Percentiles rank a stretch among this genome's conserved stretches.
Evolutionary conservation across 257 asterid species (phyloP).

Genomic region (Prunella vulgaris): DNA sequence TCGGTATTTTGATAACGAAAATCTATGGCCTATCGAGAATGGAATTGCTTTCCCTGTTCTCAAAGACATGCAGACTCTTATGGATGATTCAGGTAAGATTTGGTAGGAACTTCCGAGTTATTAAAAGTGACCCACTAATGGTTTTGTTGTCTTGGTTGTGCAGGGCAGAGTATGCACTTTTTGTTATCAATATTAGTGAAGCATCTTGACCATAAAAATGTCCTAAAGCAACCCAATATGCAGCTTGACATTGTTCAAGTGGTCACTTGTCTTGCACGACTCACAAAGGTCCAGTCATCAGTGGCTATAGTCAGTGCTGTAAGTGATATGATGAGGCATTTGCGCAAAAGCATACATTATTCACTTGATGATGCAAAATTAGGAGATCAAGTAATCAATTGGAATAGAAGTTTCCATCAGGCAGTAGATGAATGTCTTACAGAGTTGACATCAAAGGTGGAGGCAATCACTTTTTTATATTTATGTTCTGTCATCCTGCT

Average conservation of each 20-base stretch:
- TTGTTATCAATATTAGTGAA: constrained; percentile 80
- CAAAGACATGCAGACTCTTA: constrained; percentile 80
- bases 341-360: constrained; percentile 84
- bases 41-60: constrained; percentile 90
- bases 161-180: constrained; percentile 86
- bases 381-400: constrained; percentile 63
- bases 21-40: constrained; percentile 59
- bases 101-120: background rate
- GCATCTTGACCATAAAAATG: constrained; percentile 92
- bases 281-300: constrained; percentile 65
- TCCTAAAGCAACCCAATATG: constrained; percentile 78
- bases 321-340: constrained; percentile 88
- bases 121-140: background rate
- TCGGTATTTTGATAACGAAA: constrained; percentile 75
- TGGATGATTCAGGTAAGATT: constrained; percentile 80
- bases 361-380: constrained; percentile 71
- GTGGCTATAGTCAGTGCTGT: constrained; percentile 82
- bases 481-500: background rate
- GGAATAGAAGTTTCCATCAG: constrained; percentile 71
- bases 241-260: constrained; percentile 87
- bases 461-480: background rate
- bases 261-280: constrained; percentile 60
- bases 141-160: constrained; percentile 2
- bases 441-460: constrained; percentile 74
- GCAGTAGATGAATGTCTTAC: constrained; percentile 85